Base-by-base conservation (phyloP, 164 flowering plant genomes). In the Akebia trifoliata region DNA sequence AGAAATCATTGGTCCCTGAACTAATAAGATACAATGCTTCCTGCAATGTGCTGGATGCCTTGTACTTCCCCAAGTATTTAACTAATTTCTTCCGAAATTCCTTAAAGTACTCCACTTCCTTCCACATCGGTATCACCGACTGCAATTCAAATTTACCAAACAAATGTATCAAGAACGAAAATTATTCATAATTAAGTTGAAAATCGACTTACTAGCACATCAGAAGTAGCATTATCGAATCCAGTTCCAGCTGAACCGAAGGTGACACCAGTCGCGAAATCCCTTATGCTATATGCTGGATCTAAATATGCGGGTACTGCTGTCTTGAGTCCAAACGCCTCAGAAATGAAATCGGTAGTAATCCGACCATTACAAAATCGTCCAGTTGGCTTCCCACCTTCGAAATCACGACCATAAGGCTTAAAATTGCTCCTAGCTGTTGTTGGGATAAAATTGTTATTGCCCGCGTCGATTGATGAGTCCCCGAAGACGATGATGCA, bases 171-270 rank as follows among this genome's bases (percentile, higher is more conserved):
- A 37, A 37, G 4, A 9, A 9, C 11, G 15, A 12, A 37, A 37
- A 37, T 3, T 11, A 37, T 3, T 11, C n/a, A 11, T 0, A n/a
- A 17, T 40, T 3, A n/a, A 10, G 26, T 29, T 15, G 8, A 26
- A 26, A 3, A 26, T 48, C 2, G 15, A 76, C 89, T 77, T 69
- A 83, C 89, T 4, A 74, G 56, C 1, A 73, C 63, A 51, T 65
- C 44, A 25, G 90, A 73, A 51, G 90, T 84, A 10, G 73, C 74
- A 70, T 78, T 79, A 26, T 84, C 86, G 34, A 71, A 79, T 2
- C 86, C 86, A 54, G 81, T 79, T 47, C 83, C 86, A 6, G 86
- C 84, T 2, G 89, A 83, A 32, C 86, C 89, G 64, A 83, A 83
- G 54, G 74, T 72, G 54, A 83, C 85, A 29, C 86, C 86, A 25